Percentiles rank a stretch among this genome's conserved stretches.
Evolutionary conservation across 257 asterid genomes (phyloP).

Genomic region (Plectranthus barbatus): DNA sequence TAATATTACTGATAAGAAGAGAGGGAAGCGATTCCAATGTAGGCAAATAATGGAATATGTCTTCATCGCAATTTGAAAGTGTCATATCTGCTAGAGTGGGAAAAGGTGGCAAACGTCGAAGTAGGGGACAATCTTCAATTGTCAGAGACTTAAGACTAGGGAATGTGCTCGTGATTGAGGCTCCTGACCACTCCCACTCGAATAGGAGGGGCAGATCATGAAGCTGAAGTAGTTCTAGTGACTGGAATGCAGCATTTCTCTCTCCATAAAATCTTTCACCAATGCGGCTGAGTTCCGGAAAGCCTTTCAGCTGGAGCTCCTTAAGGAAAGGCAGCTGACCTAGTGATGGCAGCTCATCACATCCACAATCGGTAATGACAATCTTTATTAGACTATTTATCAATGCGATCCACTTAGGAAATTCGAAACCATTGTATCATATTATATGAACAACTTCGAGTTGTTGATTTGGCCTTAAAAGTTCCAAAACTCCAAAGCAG

Average conservation of each 20-base stretch:
- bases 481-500: not conserved
- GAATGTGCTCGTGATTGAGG: no score
- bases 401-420: slow-evolving; percentile 4
- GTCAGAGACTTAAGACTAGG: no score
- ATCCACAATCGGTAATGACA: slow-evolving; percentile 6
- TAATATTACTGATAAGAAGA: not conserved
- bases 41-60: not conserved
- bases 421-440: slow-evolving; percentile 6
- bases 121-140: slow-evolving; percentile 6
- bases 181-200: no score
- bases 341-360: slow-evolving; percentile 1
- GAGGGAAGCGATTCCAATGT: slow-evolving; percentile 3
- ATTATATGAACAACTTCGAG: slow-evolving; percentile 9
- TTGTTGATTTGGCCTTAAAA: not conserved
- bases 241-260: not conserved
- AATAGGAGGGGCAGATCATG: slow-evolving; percentile 15
- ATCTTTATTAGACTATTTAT: slow-evolving; percentile 4
- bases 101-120: slow-evolving; percentile 4
- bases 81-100: not conserved
- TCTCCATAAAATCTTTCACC: not conserved
- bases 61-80: not conserved
- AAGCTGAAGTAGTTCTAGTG: slow-evolving; percentile 8
- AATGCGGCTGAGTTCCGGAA: no score
- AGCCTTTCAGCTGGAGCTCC: slow-evolving; percentile 11
- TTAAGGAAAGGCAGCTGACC: slow-evolving; percentile 3